Evolutionary conservation across 225 moss, liverwort and hornwort species (phyloP).

Genomic region (Neckera pumila): DNA sequence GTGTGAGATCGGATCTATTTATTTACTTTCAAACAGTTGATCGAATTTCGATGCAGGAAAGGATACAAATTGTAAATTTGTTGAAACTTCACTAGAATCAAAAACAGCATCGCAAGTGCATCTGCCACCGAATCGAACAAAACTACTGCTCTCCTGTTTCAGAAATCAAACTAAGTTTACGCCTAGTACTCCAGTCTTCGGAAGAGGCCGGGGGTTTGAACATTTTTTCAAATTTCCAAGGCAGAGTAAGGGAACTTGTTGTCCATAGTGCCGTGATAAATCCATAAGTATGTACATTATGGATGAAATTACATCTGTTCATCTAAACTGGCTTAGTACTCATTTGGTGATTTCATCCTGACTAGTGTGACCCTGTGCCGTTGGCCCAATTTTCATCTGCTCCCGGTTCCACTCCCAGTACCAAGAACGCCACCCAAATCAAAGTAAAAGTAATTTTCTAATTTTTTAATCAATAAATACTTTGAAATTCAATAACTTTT

Average conservation of each 20-base stretch:
- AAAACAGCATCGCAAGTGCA: not conserved
- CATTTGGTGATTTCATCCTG: not conserved
- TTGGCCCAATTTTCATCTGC: no score
- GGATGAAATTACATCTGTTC: not conserved
- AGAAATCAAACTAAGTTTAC: not conserved
- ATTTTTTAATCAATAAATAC: no score
- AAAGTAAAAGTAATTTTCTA: no score
- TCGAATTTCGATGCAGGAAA: not conserved
- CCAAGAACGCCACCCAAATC: no score
- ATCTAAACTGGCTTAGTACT: no score
- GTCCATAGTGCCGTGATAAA: no score
- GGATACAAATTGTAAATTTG: no score
- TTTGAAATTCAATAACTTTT: no score
- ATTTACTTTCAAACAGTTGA: not conserved
- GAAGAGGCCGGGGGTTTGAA: not conserved
- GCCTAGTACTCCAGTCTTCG: not conserved
- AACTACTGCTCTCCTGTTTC: accelerated
- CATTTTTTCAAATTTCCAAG: not conserved
- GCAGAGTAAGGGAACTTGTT: no score
- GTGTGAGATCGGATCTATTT: no score
- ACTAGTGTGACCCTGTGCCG: no score
- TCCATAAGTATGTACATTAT: not conserved
- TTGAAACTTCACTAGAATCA: not conserved
- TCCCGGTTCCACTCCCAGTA: no score
- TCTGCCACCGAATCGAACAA: not conserved